Conservation (phyloP, 345 rosid species). For the Lenwebbia sp. region DNA sequence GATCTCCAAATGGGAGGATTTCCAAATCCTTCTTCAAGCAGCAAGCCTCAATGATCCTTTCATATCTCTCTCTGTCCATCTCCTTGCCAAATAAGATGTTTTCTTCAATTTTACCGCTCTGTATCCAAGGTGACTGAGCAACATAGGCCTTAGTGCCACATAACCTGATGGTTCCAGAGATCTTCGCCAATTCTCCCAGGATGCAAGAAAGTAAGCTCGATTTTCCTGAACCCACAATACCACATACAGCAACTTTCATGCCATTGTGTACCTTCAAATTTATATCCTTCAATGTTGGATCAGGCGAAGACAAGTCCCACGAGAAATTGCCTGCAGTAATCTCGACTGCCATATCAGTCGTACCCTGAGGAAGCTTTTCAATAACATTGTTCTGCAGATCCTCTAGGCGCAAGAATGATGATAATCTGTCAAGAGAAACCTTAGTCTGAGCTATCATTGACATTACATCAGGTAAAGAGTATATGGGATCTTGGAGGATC, state of each 20-base stretch:
- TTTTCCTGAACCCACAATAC: conserved; percentile 70
- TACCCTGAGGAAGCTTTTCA: conserved; percentile 31
- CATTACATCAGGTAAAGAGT: conserved; percentile 44
- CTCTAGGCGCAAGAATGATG: conserved; percentile 38
- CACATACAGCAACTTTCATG: conserved; percentile 69
- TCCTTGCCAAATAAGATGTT: conserved; percentile 69
- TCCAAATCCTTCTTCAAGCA: conserved; percentile 60
- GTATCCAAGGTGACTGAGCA: conserved; percentile 85
- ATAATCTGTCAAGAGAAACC: conserved; percentile 59
- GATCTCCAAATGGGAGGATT: conserved; percentile 66
- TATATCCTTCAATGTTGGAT: conserved; percentile 40
- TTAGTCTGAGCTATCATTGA: conserved; percentile 53
- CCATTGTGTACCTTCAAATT: conserved; percentile 35
- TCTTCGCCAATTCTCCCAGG: conserved; percentile 52
- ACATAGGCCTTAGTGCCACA: conserved; percentile 70
- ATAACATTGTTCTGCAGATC: conserved; percentile 37
- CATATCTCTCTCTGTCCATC: conserved; percentile 62
- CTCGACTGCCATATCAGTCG: conserved; percentile 34
- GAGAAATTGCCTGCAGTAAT: conserved; percentile 38
- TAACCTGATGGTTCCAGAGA: conserved; percentile 46
- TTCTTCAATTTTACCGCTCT: conserved; percentile 65
- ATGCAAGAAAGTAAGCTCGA: conserved; percentile 65
- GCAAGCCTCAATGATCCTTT: conserved; percentile 60
- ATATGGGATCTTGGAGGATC: conserved; percentile 54
- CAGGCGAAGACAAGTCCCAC: conserved; percentile 36